Conservation (phyloP, 116 monocot genomes). For the Zostera marina region DNA sequence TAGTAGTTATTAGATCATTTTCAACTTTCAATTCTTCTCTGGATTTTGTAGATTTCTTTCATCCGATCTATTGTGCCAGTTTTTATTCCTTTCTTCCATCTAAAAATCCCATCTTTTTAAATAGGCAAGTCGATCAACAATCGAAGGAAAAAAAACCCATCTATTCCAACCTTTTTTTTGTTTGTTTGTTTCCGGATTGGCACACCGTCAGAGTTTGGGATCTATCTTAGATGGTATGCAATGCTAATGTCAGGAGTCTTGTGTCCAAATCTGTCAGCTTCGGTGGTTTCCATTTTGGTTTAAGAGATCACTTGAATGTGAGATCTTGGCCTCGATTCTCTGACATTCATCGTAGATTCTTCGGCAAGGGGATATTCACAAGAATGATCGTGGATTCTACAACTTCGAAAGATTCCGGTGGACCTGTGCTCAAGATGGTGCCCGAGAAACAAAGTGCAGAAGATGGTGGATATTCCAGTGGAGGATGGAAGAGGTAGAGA, state of each 20-base stretch:
- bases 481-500: constrained; percentile 52
- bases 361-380: constrained; percentile 9
- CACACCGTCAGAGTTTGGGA: background rate
- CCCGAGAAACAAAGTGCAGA: constrained; percentile 20
- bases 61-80: background rate
- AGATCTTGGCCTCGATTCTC: constrained; percentile 6
- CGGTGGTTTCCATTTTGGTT: constrained; percentile 8
- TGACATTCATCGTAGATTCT: constrained; percentile 12
- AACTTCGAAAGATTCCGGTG: constrained; percentile 5
- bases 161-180: background rate
- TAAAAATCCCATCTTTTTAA: background rate
- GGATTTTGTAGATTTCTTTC: background rate
- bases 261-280: constrained; percentile 12
- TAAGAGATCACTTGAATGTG: constrained; percentile 18
- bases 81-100: constrained; percentile 1
- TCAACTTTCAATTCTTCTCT: background rate
- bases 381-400: constrained; percentile 54
- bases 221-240: constrained; percentile 52
- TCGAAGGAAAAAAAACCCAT: background rate
- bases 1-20: background rate
- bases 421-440: constrained; percentile 12
- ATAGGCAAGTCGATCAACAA: too few species aligned
- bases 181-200: background rate
- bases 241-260: constrained; percentile 29
- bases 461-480: constrained; percentile 40